Evolutionary conservation across 2,329 filamentous ascomycete species (phyloP), one percentile per base, ranked within the genome.

Genomic region (Knoxdaviesia proteae): DNA sequence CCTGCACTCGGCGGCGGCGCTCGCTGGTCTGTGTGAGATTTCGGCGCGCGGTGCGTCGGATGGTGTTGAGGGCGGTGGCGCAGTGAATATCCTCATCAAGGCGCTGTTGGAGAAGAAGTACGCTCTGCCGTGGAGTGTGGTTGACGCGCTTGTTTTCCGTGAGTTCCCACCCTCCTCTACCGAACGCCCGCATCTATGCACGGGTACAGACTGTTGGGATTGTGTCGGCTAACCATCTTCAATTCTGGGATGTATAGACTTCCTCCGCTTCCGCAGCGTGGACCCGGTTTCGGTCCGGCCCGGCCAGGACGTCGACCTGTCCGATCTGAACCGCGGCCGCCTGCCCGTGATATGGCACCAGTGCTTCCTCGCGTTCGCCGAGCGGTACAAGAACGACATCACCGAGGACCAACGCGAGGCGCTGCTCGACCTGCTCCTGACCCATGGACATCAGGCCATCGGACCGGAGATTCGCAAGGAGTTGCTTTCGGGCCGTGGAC

Each of bases 291-390:
- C 65, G 7, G 66, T 69, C 11, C 64, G 65, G 42, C 64, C 64
- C 33, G 61, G 57, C 5, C 65, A 71, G 33, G 51, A 50, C 3
- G 58, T 55, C 2, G 76, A 80, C 44, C 63, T 61, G 32, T 75
- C 77, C 64, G 59, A 66, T 7, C 61, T 57, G 46, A 64, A 59
- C 47, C 68, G 57, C 58, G 67, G 50, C 54, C 84, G 81, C 55
- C 58, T 96, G 49, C 90, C 92, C 0, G 86, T 98, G 6, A 76
- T 98, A 44, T 98, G 88, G 86, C 90, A 98, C 59, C 88, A 96
- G 62, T 86, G 81, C 51, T 65, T 98, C 32, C 63, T 98, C 43
- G 80, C 84, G 2, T 98, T 98, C 61, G 86, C 90, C 31, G 82
- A 94, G 61, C 71, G 88, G 44, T 98, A 96, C 62, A 78, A 86